A percentile compares a stretch with the other conserved stretches of the same genome.
These are phyloP conservation scores for Viola pubescens DNA, from an alignment of 441 rosid genomes.

Conservation along the genomic window DNA sequence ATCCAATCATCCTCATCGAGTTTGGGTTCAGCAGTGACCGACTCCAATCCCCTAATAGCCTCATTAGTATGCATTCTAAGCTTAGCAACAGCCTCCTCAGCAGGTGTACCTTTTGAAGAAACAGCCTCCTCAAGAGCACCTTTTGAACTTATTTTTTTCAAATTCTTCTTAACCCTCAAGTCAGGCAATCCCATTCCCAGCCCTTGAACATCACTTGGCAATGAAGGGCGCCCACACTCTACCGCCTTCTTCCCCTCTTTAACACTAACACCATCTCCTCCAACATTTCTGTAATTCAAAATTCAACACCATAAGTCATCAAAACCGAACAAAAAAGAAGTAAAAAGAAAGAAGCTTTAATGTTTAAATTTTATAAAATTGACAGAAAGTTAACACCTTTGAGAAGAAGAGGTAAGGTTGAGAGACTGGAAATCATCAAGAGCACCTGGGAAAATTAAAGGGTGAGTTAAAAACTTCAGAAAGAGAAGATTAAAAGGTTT, in stretches of 20 bases:
- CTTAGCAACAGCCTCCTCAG: conserved; percentile 70
- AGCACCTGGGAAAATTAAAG: conserved; percentile 46
- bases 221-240: conserved; percentile 27
- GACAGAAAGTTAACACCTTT: conserved; percentile 26
- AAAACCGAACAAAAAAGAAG: neutral
- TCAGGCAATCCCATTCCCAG: conserved; percentile 89
- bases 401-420: conserved; percentile 47
- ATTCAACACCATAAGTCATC: neutral
- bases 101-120: conserved; percentile 56
- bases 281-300: conserved; percentile 23
- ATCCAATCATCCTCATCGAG: conserved; percentile 84
- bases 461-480: too few species aligned
- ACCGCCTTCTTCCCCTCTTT: conserved; percentile 25
- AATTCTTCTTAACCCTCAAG: conserved; percentile 70
- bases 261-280: conserved; percentile 26
- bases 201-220: conserved; percentile 65
- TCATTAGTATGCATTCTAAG: conserved; percentile 84
- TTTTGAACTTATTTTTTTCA: conserved; percentile 47
- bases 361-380: neutral
- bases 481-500: too few species aligned
- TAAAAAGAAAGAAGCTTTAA: neutral
- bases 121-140: conserved; percentile 41
- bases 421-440: conserved; percentile 92
- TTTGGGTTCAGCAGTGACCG: conserved; percentile 37
- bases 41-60: conserved; percentile 74